Evolutionary conservation across 306 rosid genomes (phyloP), one percentile per base, ranked within the genome.

Genomic region (Dryas drummondii): DNA sequence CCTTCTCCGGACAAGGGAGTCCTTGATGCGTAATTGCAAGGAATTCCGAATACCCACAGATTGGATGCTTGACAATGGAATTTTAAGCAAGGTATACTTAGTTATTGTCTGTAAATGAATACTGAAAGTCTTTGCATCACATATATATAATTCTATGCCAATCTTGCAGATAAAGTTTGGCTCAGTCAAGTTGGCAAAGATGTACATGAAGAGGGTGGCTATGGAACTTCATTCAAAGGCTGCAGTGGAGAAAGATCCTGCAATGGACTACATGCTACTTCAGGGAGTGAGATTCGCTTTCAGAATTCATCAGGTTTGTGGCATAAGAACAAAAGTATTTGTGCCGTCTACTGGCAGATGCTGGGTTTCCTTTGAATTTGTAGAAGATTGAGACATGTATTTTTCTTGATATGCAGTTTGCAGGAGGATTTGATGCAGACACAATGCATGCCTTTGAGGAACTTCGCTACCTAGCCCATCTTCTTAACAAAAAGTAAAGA

Each of bases 231-330:
- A 94, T 70, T 85, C 83, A 62, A 94, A 90, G 86, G 90, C 96
- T 53, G 83, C 96, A 76, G 53, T 80, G 44, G 98, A 91, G 69
- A 94, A 94, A 85, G 98, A 94, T 80, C 97, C 97, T 55, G 97
- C 96, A 17, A 91, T 94, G 97, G 97, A 94, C 83, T 94, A 94
- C 81, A 88, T 94, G 96, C 89, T 94, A 71, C 98, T 94, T 71
- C 98, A 94, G 83, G 98, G 98, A 84, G 98, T 94, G 84, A 88
- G 98, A 90, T 94, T 91, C 85, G 98, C 98, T 63, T 94, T 94
- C 80, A 87, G 98, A 84, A 90, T 94, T 73, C 98, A 94, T 82
- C 98, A 94, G 98, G 98, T 92, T 55, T 54, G 82, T 66, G 10
- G 54, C 53, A 9, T 5, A 54, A 14, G 15, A 49, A 46, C 45